Evolutionary conservation across 225 moss, liverwort and hornwort species (phyloP).

Genomic region (Marchantia paleacea): DNA sequence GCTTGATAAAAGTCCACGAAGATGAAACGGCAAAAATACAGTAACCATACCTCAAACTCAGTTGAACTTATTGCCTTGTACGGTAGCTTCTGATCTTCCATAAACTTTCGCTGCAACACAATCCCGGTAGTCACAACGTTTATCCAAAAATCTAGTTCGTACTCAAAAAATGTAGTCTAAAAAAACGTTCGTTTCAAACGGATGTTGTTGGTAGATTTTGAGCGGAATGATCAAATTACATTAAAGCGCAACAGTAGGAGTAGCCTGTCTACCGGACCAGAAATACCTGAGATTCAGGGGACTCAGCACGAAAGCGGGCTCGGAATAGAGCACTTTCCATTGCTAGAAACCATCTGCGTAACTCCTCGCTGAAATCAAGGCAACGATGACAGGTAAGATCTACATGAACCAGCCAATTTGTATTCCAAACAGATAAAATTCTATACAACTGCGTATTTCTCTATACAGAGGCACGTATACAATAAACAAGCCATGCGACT

Average conservation of each 20-base stretch:
- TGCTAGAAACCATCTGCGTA: slow-evolving; percentile 83
- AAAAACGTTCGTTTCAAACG: not conserved
- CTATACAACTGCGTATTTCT: not conserved
- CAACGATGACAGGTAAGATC: not conserved
- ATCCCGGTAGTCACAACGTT: not conserved
- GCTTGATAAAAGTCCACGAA: not conserved
- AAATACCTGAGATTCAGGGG: slow-evolving; percentile 55
- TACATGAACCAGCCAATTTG: not conserved
- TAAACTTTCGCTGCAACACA: slow-evolving; percentile 58
- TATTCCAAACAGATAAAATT: not conserved
- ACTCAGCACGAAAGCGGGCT: slow-evolving; percentile 69
- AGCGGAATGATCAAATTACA: not conserved
- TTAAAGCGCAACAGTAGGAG: not conserved
- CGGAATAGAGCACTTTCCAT: slow-evolving; percentile 87
- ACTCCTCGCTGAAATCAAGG: slow-evolving; percentile 50
- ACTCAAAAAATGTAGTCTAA: no score
- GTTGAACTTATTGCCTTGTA: slow-evolving; percentile 57
- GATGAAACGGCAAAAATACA: not conserved
- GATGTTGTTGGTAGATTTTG: not conserved
- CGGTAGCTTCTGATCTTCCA: slow-evolving; percentile 78
- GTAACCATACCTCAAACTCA: slow-evolving; percentile 55
- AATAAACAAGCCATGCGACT: not conserved
- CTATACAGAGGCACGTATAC: not conserved
- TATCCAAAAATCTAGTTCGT: no score
- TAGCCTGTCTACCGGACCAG: not conserved